These are phyloP conservation scores for Westerdykella sp. DNA, from an alignment of 2,329 filamentous ascomycete genomes.

Conservation along the genomic window DNA sequence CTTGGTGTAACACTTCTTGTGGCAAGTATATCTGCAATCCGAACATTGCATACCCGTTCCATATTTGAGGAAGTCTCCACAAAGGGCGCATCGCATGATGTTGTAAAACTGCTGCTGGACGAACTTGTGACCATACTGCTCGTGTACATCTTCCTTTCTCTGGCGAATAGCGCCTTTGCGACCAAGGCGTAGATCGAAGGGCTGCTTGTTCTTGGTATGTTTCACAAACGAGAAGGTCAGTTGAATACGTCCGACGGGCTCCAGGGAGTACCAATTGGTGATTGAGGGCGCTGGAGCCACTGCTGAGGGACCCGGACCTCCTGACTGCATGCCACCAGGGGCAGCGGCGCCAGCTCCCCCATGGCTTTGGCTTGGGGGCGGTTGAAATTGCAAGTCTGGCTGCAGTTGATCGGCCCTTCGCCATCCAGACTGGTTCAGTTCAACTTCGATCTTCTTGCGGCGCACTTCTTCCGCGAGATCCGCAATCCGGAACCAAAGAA, in stretches of 20 bases:
- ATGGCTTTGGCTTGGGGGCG: constrained; percentile 41
- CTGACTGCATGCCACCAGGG: constrained; percentile 35
- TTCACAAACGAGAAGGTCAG: constrained; percentile 89
- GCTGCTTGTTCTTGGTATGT: constrained; percentile 73
- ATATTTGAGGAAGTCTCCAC: constrained; percentile 97
- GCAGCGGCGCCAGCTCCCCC: constrained; percentile 34
- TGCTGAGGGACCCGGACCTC: constrained; percentile 42
- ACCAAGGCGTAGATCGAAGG: constrained; percentile 82
- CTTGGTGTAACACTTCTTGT: constrained; percentile 92
- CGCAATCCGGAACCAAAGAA: constrained; percentile 94
- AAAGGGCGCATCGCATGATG: constrained; percentile 98
- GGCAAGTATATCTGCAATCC: constrained; percentile 99
- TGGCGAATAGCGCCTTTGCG: constrained; percentile 95
- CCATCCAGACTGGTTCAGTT: constrained; percentile 92
- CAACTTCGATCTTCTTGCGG: constrained; percentile 92
- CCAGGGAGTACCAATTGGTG: constrained; percentile 94
- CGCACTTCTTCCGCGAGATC: constrained; percentile 98
- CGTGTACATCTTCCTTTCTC: constrained; percentile 95
- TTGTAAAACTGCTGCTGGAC: constrained; percentile 99
- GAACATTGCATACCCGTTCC: constrained; percentile 98
- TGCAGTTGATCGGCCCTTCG: constrained; percentile 81
- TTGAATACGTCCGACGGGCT: constrained; percentile 88
- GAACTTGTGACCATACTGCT: constrained; percentile 99
- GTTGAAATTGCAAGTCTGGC: constrained; percentile 51
- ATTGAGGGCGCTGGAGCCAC: constrained; percentile 55